Evolutionary conservation across 306 rosid genomes (phyloP), one percentile per base, ranked within the genome.

Genomic region (Dryas octopetala): DNA sequence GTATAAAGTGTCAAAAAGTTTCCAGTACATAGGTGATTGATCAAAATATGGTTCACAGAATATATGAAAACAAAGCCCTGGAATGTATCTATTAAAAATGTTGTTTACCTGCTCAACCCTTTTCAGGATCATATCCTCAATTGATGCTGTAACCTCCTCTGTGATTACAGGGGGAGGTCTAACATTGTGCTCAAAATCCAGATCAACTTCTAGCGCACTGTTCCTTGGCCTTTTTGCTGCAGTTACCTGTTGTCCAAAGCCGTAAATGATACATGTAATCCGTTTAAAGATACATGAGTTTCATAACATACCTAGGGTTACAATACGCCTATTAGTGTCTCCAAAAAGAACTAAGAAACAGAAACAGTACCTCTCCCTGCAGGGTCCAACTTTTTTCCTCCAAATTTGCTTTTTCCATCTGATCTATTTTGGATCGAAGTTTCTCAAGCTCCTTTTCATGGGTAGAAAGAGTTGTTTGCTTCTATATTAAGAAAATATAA

Each of bases 141-240:
- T 77, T 28, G 93, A 83, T 64, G 88, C 83, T 32, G 97, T 92
- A 77, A 90, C 85, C 74, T 92, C 99, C 83, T 95, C 97, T 13
- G 99, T 95, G 68, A 90, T 92, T 44, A 90, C 93, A 62, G 97
- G 97, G 23, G 89, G 85, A 60, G 97, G 97, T 82, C 93, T 89
- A 67, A 88, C 87, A 74, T 95, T 95, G 82, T 92, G 97, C 73
- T 92, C 93, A 85, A 90, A 95, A 74, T 95, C 97, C 54, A 95
- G 82, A 81, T 92, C 93, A 85, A 85, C 97, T 79, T 86, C 99
- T 66, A 95, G 80, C 5, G 97, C 97, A 79, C 99, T 95, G 75
- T 92, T 86, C 74, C 72, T 70, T 14, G 99, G 99, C 82, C 99
- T 87, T 88, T 83, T 92, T 10, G 84, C 82, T 44, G 97, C 99